phyloP scores from a whole-genome alignment of 768 basidiomycete genomes.

The Lentinus brumalis region DNA sequence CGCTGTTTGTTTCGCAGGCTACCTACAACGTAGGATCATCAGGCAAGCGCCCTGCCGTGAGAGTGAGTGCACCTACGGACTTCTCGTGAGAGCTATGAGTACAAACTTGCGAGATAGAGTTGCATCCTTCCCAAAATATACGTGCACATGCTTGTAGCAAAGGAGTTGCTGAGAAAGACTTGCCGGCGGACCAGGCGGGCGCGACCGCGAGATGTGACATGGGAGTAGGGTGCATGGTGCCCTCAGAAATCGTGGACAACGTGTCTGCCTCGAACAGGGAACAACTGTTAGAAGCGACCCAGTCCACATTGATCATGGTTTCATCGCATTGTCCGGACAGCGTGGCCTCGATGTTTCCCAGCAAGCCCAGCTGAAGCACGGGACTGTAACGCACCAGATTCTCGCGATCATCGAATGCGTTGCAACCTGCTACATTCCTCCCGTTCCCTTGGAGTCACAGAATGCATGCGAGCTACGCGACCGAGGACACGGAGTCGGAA shows the following conservation, averaged over 20 bases:
- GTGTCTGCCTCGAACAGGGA: not conserved
- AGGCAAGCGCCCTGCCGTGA: slow-evolving; percentile 7
- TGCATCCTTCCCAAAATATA: slow-evolving; percentile 13
- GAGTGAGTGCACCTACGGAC: not conserved
- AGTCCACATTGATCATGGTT: not conserved
- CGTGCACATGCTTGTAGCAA: not conserved
- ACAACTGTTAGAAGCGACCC: not conserved
- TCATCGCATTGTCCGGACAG: slow-evolving; percentile 1
- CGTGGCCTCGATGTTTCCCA: not conserved
- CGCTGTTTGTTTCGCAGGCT: not conserved
- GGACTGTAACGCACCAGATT: not conserved
- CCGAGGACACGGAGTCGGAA: not conserved
- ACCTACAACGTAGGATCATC: slow-evolving; percentile 6
- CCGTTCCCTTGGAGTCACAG: not conserved
- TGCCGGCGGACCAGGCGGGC: slow-evolving; percentile 12
- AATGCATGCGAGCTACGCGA: not conserved
- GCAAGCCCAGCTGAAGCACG: not conserved
- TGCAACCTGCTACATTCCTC: not conserved
- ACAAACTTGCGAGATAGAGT: slow-evolving; percentile 16
- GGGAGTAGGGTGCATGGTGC: not conserved
- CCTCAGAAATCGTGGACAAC: not conserved
- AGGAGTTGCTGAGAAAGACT: not conserved
- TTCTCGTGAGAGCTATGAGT: slow-evolving; percentile 7
- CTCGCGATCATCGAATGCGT: slow-evolving; percentile 15
- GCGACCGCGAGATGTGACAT: slow-evolving; percentile 10